phyloP scores from a whole-genome alignment of 257 asterid species.

The Ocimum tenuiflorum region DNA sequence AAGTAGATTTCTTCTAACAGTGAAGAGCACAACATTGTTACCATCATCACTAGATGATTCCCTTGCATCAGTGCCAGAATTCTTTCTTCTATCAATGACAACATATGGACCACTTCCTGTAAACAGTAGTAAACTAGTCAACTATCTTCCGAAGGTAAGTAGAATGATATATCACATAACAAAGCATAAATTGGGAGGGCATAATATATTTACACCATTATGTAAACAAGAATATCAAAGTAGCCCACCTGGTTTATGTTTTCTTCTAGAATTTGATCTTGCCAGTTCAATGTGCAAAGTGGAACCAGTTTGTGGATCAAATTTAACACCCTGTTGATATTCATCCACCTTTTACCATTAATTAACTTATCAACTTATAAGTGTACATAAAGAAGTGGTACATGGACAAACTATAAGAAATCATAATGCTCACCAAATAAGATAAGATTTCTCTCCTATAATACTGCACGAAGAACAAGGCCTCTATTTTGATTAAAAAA shows the following conservation, averaged over 20 bases:
- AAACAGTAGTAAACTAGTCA: conserved; percentile 18
- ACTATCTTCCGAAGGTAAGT: conserved; percentile 2
- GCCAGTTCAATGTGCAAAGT: conserved; percentile 92
- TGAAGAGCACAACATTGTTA: conserved; percentile 16
- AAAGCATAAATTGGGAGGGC: not conserved
- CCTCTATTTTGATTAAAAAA: not conserved
- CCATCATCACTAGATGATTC: conserved; percentile 78
- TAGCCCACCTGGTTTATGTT: conserved; percentile 60
- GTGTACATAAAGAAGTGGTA: not conserved
- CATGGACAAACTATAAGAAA: not conserved
- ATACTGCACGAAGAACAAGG: not conserved
- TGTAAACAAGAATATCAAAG: not conserved
- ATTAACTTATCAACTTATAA: conserved; percentile 1
- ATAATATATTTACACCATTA: not conserved
- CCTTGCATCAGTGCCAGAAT: conserved; percentile 38
- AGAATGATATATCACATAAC: conserved; percentile 6
- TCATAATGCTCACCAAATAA: not conserved
- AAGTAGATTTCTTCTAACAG: not conserved
- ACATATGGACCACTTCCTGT: conserved; percentile 93
- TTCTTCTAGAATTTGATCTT: conserved; percentile 89
- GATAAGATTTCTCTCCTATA: not conserved
- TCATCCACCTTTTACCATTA: not conserved
- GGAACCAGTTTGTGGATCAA: conserved; percentile 92
- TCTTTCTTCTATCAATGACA: conserved; percentile 73
- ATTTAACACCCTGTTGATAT: conserved; percentile 59